Evolutionary conservation across 345 rosid genomes (phyloP).

Genomic region (Acer saccharum): DNA sequence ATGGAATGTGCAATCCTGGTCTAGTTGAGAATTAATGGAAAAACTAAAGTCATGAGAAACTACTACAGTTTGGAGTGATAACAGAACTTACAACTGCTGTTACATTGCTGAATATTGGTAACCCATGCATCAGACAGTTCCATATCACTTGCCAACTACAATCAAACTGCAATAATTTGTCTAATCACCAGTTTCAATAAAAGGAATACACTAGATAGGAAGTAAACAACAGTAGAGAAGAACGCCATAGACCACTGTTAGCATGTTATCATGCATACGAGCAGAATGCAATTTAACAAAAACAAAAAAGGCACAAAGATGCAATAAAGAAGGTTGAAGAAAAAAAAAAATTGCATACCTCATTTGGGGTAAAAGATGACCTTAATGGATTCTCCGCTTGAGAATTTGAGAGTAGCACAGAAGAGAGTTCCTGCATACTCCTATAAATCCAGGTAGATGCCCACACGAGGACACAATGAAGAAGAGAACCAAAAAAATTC

Average conservation of each 20-base stretch:
- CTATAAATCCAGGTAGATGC: constrained; percentile 42
- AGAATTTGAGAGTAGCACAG: constrained; percentile 39
- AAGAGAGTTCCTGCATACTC: constrained; percentile 81
- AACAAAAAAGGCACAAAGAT: background rate
- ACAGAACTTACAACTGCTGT: constrained; percentile 65
- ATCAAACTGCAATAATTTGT: constrained; percentile 49
- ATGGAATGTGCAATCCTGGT: background rate
- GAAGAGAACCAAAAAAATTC: background rate
- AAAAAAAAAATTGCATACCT: constrained; percentile 33
- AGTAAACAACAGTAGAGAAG: too few species aligned
- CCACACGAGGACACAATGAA: constrained; percentile 11
- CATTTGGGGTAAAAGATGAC: too few species aligned
- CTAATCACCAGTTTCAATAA: constrained; percentile 13
- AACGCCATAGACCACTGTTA: too few species aligned
- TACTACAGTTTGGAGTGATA: constrained; percentile 8
- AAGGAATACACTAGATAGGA: too few species aligned
- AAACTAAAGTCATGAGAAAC: background rate
- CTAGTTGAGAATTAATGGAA: background rate
- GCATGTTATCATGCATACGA: too few species aligned
- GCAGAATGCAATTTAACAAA: too few species aligned
- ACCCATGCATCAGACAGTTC: constrained; percentile 71
- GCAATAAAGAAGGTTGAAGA: constrained; percentile 2
- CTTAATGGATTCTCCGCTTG: constrained; percentile 35
- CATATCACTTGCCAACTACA: constrained; percentile 79
- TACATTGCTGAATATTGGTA: constrained; percentile 73